phyloP scores from a whole-genome alignment of 192 early-diverging fungal genomes.

The Coemansia sp. region DNA sequence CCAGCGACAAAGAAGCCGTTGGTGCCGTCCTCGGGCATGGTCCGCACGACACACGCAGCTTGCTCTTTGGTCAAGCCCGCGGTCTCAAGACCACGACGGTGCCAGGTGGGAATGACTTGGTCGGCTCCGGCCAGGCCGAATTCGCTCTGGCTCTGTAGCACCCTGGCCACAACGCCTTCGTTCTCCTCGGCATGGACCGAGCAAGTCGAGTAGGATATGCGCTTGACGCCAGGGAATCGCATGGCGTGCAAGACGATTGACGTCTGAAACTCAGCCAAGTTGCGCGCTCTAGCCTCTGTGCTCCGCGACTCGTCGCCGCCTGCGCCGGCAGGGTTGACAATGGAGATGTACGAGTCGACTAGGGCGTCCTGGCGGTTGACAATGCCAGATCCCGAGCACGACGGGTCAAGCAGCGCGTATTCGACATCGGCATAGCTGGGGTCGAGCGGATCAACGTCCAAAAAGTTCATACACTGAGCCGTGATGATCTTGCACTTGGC shows the following conservation, averaged over 20 bases:
- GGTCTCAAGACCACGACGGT: conserved; percentile 67
- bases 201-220: conserved; percentile 95
- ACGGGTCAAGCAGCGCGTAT: conserved; percentile 92
- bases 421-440: conserved; percentile 72
- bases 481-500: conserved; percentile 78
- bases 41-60: conserved; percentile 72
- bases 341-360: conserved; percentile 60
- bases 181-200: conserved; percentile 92
- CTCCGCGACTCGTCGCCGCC: conserved; percentile 16
- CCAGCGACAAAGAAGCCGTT: conserved; percentile 98
- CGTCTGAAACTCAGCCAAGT: conserved; percentile 87
- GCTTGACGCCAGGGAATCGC: conserved; percentile 81
- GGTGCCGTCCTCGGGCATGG: conserved; percentile 78
- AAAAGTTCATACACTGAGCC: conserved; percentile 61
- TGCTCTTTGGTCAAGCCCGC: conserved; percentile 44
- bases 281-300: conserved; percentile 60
- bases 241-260: conserved; percentile 82
- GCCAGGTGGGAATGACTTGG: conserved; percentile 78
- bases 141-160: conserved; percentile 60
- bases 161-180: conserved; percentile 86
- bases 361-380: conserved; percentile 85
- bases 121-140: conserved; percentile 61
- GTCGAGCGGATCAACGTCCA: conserved; percentile 77
- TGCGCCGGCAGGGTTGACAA: conserved; percentile 43
- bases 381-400: conserved; percentile 96